Conservation (phyloP, 495 filamentous ascomycete genomes). For the Rostrohypoxylon terebratum region DNA sequence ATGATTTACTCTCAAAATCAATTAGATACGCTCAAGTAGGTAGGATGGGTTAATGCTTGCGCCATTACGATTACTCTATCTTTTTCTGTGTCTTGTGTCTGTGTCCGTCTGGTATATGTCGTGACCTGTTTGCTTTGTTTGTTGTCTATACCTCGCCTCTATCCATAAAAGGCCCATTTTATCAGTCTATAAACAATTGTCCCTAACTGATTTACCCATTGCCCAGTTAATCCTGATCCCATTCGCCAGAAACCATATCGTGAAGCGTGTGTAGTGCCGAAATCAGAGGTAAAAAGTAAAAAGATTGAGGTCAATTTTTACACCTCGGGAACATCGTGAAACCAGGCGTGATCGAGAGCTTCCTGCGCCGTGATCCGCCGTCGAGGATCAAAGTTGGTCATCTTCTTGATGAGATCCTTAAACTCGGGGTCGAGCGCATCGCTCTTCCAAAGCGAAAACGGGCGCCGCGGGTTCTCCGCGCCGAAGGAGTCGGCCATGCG, state of each 20-base stretch:
- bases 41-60: background rate
- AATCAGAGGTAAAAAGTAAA: background rate
- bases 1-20: background rate
- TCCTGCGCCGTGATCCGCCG: slow-evolving; percentile 51
- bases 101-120: slow-evolving; percentile 3
- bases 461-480: slow-evolving; percentile 52
- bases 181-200: slow-evolving; percentile 32
- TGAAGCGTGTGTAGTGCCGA: slow-evolving; percentile 9
- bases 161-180: slow-evolving; percentile 28
- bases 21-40: background rate
- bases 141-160: slow-evolving; percentile 39
- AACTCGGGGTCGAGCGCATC: slow-evolving; percentile 52
- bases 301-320: slow-evolving; percentile 13
- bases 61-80: slow-evolving; percentile 38
- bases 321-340: slow-evolving; percentile 42
- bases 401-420: slow-evolving; percentile 54
- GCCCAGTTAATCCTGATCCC: slow-evolving; percentile 1
- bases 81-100: background rate
- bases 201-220: slow-evolving; percentile 7
- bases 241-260: slow-evolving; percentile 15
- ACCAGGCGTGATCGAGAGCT: slow-evolving; percentile 52
- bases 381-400: slow-evolving; percentile 54
- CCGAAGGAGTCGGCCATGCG: slow-evolving; percentile 54
- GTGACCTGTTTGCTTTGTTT: slow-evolving; percentile 1
- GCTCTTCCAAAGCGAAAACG: slow-evolving; percentile 52